Evolutionary conservation across 2,329 filamentous ascomycete species (phyloP).

Genomic region (Diaporthe nobilis): DNA sequence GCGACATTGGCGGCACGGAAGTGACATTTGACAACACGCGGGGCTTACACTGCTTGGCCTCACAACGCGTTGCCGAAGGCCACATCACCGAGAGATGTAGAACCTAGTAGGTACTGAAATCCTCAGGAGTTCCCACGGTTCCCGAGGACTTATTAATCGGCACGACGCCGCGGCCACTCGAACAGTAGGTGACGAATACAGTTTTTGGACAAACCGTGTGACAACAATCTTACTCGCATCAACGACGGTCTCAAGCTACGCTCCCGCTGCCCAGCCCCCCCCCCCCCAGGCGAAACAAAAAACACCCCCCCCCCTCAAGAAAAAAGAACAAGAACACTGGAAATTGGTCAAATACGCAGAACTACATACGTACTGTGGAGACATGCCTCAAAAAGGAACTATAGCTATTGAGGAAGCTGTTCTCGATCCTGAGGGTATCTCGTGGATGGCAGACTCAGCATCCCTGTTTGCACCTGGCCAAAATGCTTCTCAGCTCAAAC

Average conservation of each 20-base stretch:
- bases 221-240: not conserved
- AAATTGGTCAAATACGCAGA: not conserved
- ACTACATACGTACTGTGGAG: constrained; percentile 33
- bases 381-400: constrained; percentile 45
- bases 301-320: not conserved
- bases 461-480: constrained; percentile 46
- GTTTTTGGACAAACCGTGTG: not conserved
- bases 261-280: too few species aligned
- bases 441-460: constrained; percentile 48
- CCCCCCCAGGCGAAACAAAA: too few species aligned
- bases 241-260: not conserved
- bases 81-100: not conserved
- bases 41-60: not conserved
- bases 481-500: constrained; percentile 40
- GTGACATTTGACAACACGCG: not conserved
- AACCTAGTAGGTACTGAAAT: not conserved
- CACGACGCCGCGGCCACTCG: not conserved
- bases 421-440: constrained; percentile 49
- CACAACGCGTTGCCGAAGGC: constrained; percentile 8
- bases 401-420: constrained; percentile 55
- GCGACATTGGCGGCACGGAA: not conserved
- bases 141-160: not conserved
- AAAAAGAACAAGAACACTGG: not conserved
- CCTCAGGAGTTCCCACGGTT: not conserved
- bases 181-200: too few species aligned